phyloP scores from a whole-genome alignment of 495 filamentous ascomycete species.

The Penicillium daleae region DNA sequence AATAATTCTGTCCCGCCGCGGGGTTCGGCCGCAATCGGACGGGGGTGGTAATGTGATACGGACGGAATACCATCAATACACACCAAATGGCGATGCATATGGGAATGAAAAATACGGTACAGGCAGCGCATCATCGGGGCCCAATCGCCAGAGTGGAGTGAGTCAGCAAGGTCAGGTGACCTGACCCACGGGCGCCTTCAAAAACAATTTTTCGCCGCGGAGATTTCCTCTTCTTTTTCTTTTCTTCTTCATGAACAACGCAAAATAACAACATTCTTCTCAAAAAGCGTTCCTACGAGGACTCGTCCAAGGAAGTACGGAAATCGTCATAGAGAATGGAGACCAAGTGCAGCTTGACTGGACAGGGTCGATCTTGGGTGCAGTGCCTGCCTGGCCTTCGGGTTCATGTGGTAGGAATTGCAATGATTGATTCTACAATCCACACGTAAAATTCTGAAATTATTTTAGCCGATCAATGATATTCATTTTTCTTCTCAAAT shows the following conservation, averaged over 20 bases:
- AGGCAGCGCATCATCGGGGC: not conserved
- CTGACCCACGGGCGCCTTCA: not conserved
- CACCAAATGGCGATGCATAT: not conserved
- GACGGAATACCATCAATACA: conserved; percentile 1
- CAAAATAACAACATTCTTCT: conserved; percentile 65
- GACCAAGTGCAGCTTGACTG: conserved; percentile 44
- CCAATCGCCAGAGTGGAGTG: not conserved
- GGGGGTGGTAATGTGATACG: conserved; percentile 13
- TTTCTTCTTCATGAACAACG: conserved; percentile 67
- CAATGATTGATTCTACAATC: conserved; percentile 71
- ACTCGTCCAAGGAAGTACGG: conserved; percentile 60
- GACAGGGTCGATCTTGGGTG: conserved; percentile 69
- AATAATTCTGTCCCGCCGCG: conserved; percentile 33
- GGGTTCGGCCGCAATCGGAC: conserved; percentile 34
- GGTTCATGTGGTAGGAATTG: conserved; percentile 59
- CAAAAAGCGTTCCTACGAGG: conserved; percentile 66
- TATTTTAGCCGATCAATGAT: not conserved
- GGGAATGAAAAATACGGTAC: conserved; percentile 7
- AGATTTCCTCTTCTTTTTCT: conserved; percentile 36
- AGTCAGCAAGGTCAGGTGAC: conserved; percentile 27
- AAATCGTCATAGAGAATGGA: conserved; percentile 71
- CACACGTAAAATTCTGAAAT: conserved; percentile 4
- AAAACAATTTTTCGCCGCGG: conserved; percentile 21
- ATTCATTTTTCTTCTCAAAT: not conserved
- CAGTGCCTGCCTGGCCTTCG: conserved; percentile 54